Evolutionary conservation across 2,329 filamentous ascomycete genomes (phyloP), one percentile per base, ranked within the genome.

Genomic region (Phyllosticta citribraziliensis): DNA sequence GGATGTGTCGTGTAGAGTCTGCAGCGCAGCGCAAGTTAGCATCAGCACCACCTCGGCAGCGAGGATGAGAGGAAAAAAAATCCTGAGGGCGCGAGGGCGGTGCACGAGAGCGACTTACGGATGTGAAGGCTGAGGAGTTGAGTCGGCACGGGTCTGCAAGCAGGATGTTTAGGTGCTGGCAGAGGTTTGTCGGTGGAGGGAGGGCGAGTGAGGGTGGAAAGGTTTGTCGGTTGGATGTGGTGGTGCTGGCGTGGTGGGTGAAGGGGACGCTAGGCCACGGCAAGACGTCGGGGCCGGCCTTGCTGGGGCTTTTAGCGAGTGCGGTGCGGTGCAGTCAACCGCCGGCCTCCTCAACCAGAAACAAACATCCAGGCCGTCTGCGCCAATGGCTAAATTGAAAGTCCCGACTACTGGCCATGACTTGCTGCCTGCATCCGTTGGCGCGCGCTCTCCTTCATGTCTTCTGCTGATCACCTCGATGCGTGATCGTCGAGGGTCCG

Each of bases 11-110:
- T 57, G 47, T 24, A 35, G 54, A 60, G 58, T 61, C 59, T 61
- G 47, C 30, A 27, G 59, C 52, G 59, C 53, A 17, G 58, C 35
- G 60, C 57, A 52, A 58, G 60, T 62, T 24, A 62, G 55, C 40
- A 47, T 47, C 35, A 14, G 17, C 12, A 47, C 12, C 40, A 47
- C 14, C 40, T 40, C 40, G 17, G 17, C 14, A 47, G 14, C 3
- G 40, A n/a, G n/a, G 4, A 17, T 6, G 40, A n/a, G n/a, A n/a
- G 40, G 19, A 47, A 6, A 40, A 40, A 40, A 40, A 14, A n/a
- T n/a, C 5, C 6, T 19, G 12, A 47, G 40, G 14, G 14, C 12
- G 5, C 40, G 27, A 47, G 22, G 24, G n/a, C 22, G 30, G 12
- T 20, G 9, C 8, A 20, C n/a, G 57, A 53, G 51, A 35, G 57